Conservation (phyloP, 805 yeast genomes). For the Pichia eremophila region DNA sequence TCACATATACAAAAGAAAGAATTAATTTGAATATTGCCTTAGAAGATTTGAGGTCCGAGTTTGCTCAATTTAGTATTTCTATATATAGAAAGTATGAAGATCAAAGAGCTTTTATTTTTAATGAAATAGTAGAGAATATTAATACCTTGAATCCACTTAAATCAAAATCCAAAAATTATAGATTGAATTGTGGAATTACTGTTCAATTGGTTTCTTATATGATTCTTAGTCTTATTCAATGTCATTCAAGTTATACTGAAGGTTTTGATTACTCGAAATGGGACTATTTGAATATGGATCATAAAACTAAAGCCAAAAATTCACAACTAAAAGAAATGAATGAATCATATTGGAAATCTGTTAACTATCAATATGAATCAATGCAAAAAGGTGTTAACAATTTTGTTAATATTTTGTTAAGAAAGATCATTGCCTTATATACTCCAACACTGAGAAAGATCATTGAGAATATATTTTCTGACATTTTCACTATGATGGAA, state of each 20-base stretch:
- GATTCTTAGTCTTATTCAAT: conserved; percentile 33
- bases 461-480: conserved; percentile 49
- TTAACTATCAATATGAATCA: conserved; percentile 8
- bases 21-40: not conserved
- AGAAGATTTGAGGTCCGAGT: conserved; percentile 20
- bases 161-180: conserved; percentile 32
- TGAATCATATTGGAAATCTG: conserved; percentile 5
- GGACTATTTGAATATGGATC: conserved; percentile 8
- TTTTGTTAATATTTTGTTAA: conserved; percentile 24
- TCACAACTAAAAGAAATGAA: conserved; percentile 5
- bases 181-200: conserved; percentile 33
- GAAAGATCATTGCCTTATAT: conserved; percentile 25
- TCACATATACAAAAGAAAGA: conserved; percentile 3
- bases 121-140: conserved; percentile 47
- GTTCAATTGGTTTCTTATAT: conserved; percentile 43
- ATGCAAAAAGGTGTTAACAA: conserved; percentile 16
- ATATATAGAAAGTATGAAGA: conserved; percentile 34
- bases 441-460: conserved; percentile 26
- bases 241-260: conserved; percentile 10
- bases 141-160: conserved; percentile 41
- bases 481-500: conserved; percentile 39
- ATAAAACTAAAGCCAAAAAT: conserved; percentile 7
- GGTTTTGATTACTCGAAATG: conserved; percentile 19
- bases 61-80: conserved; percentile 25
- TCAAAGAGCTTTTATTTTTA: conserved; percentile 53